Percentiles rank a stretch among this genome's conserved stretches.
These are phyloP conservation scores for Kurtzmaniella quercitrusa DNA, from an alignment of 1,139 yeast species.

Conservation along the genomic window DNA sequence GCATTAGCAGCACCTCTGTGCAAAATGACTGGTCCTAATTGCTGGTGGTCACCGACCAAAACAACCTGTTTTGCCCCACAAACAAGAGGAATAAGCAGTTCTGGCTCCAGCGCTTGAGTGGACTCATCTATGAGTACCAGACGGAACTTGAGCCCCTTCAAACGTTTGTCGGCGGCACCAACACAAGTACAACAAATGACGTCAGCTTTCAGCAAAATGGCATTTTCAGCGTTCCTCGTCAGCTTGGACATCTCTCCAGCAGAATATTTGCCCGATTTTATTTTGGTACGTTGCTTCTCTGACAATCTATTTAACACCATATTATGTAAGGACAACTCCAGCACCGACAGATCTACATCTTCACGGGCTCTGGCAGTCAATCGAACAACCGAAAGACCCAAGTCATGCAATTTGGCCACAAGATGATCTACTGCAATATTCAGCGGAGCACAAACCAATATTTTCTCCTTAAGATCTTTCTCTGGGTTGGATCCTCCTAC, in stretches of 20 bases:
- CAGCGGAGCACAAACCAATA: slow-evolving; percentile 91
- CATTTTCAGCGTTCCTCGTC: not conserved
- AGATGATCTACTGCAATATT: slow-evolving; percentile 94
- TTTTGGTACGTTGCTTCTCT: slow-evolving; percentile 8
- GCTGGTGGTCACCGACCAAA: slow-evolving; percentile 93
- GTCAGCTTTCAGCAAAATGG: slow-evolving; percentile 52
- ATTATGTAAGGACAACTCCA: slow-evolving; percentile 51
- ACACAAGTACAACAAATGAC: slow-evolving; percentile 91
- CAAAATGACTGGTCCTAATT: slow-evolving; percentile 84
- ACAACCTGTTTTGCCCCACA: slow-evolving; percentile 88
- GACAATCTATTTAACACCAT: slow-evolving; percentile 28
- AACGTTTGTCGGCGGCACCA: slow-evolving; percentile 78
- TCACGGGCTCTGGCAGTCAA: slow-evolving; percentile 75
- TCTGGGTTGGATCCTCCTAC: not conserved
- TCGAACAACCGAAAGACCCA: slow-evolving; percentile 76
- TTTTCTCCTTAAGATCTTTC: slow-evolving; percentile 28
- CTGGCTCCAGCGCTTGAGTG: slow-evolving; percentile 94
- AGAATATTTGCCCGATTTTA: not conserved
- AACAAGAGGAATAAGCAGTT: slow-evolving; percentile 80
- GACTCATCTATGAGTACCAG: slow-evolving; percentile 87
- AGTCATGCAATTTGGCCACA: slow-evolving; percentile 60
- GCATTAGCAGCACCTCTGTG: slow-evolving; percentile 81
- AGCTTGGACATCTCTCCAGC: not conserved
- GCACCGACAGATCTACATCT: slow-evolving; percentile 65
- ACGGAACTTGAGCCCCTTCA: slow-evolving; percentile 54